phyloP scores from a whole-genome alignment of 169 alveolate genomes.

The Plasmodium cynomolgi region DNA sequence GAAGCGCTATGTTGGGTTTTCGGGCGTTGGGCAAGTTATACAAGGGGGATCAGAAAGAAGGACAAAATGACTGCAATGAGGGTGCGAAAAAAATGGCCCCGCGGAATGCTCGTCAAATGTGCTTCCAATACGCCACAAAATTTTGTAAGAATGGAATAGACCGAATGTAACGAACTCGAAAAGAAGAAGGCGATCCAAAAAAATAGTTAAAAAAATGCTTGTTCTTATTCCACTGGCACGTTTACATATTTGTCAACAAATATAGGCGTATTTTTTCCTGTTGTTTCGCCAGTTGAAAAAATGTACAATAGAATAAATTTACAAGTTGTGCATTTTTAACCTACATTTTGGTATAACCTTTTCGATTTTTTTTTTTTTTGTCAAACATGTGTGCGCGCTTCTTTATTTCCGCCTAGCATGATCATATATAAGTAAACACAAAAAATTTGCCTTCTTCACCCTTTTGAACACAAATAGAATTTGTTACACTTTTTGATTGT shows the following conservation, averaged over 20 bases:
- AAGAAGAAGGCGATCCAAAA: background rate
- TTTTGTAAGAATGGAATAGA: background rate
- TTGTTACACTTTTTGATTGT: background rate
- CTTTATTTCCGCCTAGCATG: background rate
- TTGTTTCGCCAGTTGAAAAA: background rate
- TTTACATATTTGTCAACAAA: conserved; percentile 11
- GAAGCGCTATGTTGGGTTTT: background rate
- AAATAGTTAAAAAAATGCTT: background rate
- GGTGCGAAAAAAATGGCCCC: background rate
- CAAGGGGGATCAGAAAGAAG: background rate
- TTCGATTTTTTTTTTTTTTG: conserved; percentile 28
- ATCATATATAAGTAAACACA: background rate
- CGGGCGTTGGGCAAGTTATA: background rate
- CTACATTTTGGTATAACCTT: conserved; percentile 32
- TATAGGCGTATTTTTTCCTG: conserved; percentile 6
- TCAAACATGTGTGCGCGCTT: conserved; percentile 25
- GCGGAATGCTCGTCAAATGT: background rate
- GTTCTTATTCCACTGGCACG: background rate
- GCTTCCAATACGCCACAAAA: background rate
- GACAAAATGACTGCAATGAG: background rate
- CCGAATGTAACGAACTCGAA: conserved; percentile 1
- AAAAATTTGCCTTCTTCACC: background rate
- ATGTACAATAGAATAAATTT: conserved; percentile 17
- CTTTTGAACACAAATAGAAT: background rate
- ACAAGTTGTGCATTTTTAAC: conserved; percentile 31